Conservation (phyloP, 495 filamentous ascomycete genomes). For the Xylaria scruposa region DNA sequence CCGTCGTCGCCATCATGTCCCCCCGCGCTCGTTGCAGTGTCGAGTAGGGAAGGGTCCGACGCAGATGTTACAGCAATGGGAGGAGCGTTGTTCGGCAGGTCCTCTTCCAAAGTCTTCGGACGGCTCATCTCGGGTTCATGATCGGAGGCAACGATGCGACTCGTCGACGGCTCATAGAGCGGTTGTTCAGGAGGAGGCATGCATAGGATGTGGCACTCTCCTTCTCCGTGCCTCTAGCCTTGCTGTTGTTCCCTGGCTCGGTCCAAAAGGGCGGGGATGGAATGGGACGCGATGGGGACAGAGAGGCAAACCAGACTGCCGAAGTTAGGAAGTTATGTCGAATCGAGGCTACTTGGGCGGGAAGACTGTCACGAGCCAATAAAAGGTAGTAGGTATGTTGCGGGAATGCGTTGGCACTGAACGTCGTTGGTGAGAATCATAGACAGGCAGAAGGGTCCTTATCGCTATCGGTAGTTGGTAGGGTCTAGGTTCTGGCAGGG, state of each 20-base stretch:
- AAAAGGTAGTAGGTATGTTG: not conserved
- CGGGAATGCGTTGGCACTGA: not conserved
- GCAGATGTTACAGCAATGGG: conserved; percentile 30
- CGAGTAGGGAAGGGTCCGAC: conserved; percentile 22
- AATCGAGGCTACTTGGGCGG: not conserved
- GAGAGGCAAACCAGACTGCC: not conserved
- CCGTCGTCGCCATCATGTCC: not conserved
- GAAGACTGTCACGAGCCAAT: not conserved
- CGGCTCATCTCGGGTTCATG: conserved; percentile 45
- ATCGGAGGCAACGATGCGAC: conserved; percentile 34
- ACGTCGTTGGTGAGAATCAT: not conserved
- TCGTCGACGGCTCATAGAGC: conserved; percentile 29
- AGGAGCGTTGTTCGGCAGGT: conserved; percentile 26
- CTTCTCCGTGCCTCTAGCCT: not conserved
- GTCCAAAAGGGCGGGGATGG: not conserved
- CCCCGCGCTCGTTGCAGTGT: conserved; percentile 2
- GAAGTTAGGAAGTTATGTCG: not conserved
- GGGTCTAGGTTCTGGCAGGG: not conserved
- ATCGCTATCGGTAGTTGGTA: conserved; percentile 22
- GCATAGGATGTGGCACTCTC: conserved; percentile 28
- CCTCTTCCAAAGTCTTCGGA: conserved; percentile 32
- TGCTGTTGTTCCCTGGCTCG: not conserved
- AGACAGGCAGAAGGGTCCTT: not conserved
- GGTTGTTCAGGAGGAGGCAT: conserved; percentile 42
- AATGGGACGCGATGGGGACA: not conserved